Evolutionary conservation across 805 yeast genomes (phyloP).

Genomic region (Candida piceae): DNA sequence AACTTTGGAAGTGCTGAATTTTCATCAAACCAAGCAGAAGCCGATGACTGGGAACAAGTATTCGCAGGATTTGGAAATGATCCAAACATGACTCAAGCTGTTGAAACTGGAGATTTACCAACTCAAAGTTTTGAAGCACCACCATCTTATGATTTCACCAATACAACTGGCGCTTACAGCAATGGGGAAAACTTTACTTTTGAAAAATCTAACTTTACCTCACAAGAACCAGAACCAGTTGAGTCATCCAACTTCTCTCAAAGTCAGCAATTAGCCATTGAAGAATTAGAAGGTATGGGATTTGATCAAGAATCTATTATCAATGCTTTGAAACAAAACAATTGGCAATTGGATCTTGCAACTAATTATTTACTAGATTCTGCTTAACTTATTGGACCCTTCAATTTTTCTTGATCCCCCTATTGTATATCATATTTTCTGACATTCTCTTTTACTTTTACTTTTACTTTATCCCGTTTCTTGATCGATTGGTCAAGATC

Average conservation of each 20-base stretch:
- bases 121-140: neutral
- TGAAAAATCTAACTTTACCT: neutral
- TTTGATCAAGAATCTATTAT: slow-evolving; percentile 62
- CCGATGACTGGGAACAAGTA: slow-evolving; percentile 90
- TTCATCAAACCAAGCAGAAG: slow-evolving; percentile 27
- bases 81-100: slow-evolving; percentile 15
- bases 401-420: too few species aligned
- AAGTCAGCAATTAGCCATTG: slow-evolving; percentile 47
- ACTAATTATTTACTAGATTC: slow-evolving; percentile 77
- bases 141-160: slow-evolving; percentile 2
- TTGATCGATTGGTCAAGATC: neutral
- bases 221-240: neutral
- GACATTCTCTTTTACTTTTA: too few species aligned
- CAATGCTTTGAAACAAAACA: slow-evolving; percentile 60
- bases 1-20: slow-evolving; percentile 24
- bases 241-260: slow-evolving; percentile 15
- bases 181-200: neutral
- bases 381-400: slow-evolving; percentile 47
- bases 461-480: neutral
- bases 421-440: too few species aligned
- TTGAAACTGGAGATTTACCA: neutral
- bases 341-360: slow-evolving; percentile 82
- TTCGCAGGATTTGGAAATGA: slow-evolving; percentile 82
- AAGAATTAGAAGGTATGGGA: slow-evolving; percentile 88
- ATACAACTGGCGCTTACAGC: slow-evolving; percentile 16